Base-by-base conservation (phyloP, 352 stramenopile genomes). In the Globisporangium canariense region DNA sequence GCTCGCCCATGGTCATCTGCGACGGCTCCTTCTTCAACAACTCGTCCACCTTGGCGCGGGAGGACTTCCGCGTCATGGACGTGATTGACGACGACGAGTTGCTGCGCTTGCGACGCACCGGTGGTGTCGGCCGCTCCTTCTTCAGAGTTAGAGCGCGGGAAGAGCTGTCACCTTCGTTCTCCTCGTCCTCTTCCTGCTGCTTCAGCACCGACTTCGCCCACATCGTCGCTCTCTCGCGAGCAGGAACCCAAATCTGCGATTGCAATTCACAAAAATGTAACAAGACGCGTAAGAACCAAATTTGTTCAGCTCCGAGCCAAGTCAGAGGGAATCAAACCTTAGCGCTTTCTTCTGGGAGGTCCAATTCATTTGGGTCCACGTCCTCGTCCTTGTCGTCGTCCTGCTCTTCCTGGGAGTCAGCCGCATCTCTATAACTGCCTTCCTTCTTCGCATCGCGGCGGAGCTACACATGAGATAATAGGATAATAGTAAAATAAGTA, bases 1-100 rank as follows among this genome's bases (percentile, higher is more conserved):
- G 60, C 58, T 95, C 81, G 18, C 86, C 83, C 85, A 95, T 93
- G 0, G 84, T 93, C 85, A 93, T 93, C 65, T 92, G 76, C 8
- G 83, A 89, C 2, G 79, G 80, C 63, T 90, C 79, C 49, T 93
- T 91, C 73, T 87, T 83, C 34, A 79, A 16, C 20, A 87, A 56
- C 54, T 90, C 77, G 14, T 85, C 74, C 34, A 81, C 76, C 64
- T 86, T 88, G 41, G 67, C 78, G 32, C 77, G 75, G 18, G 58
- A 54, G 7, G 52, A 64, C 20, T 52, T 66, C 11, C 47, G 55
- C 2, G 74, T 60, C 49, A 77, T 43, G 1, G 82, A 87, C 13
- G 70, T 58, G 16, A 82, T 70, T 5, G 75, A 83, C 3, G 73
- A 79, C n/a, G 77, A 68, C 65, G 79, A 85, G 41, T 79, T 83